These are phyloP conservation scores for Cyclotella choctawhatcheeana DNA, from an alignment of 108 stramenopile species.

Conservation along the genomic window DNA sequence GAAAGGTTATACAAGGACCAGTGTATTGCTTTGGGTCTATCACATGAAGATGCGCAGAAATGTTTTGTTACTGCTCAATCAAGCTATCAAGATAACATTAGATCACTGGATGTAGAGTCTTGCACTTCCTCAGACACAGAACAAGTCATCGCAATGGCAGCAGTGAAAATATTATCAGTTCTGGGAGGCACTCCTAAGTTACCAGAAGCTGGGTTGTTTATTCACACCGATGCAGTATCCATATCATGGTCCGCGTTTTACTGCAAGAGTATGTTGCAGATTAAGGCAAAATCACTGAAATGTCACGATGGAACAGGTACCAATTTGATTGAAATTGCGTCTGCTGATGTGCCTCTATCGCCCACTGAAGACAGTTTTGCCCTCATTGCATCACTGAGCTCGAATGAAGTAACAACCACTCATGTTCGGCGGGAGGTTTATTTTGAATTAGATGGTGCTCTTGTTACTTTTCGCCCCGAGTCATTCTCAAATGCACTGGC, in stretches of 20 bases:
- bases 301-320: conserved; percentile 7
- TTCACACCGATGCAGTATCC: conserved; percentile 17
- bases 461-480: conserved; percentile 26
- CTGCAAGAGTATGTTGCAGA: conserved; percentile 10
- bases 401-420: background rate
- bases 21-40: conserved; percentile 58
- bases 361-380: background rate
- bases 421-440: conserved; percentile 13
- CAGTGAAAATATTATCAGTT: conserved; percentile 17
- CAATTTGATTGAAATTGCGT: conserved; percentile 20
- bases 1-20: conserved; percentile 65
- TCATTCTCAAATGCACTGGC: conserved; percentile 19
- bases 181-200: background rate
- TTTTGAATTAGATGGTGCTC: conserved; percentile 20
- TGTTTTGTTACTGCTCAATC: conserved; percentile 55
- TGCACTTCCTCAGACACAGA: no score
- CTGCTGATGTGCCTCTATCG: background rate
- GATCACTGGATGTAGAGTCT: conserved; percentile 21
- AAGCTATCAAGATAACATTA: conserved; percentile 53
- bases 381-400: conserved; percentile 6
- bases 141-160: no score
- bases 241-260: conserved; percentile 13
- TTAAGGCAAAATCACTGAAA: conserved; percentile 7
- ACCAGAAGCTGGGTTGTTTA: conserved; percentile 8
- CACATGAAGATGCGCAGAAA: conserved; percentile 53